Evolutionary conservation across 2,329 filamentous ascomycete genomes (phyloP).

Genomic region (Cytospora leucostoma): DNA sequence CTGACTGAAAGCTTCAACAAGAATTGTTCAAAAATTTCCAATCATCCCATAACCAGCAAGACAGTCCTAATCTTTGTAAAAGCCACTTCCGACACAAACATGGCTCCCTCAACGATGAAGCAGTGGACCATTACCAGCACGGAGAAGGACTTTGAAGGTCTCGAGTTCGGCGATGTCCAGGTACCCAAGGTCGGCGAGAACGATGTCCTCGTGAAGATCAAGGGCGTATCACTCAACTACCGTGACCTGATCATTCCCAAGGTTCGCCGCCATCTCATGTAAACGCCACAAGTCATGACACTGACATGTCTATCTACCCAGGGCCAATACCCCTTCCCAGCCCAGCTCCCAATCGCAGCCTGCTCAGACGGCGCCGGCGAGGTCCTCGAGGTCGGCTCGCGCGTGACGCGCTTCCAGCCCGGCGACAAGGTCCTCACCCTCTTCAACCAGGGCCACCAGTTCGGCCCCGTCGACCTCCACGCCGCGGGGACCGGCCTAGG

Average conservation of each 20-base stretch:
- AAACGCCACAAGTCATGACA: background rate
- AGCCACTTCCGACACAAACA: constrained; percentile 6
- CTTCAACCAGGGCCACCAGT: constrained; percentile 59
- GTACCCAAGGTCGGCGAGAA: constrained; percentile 66
- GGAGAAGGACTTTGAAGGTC: constrained; percentile 59
- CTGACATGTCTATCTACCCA: constrained; percentile 26
- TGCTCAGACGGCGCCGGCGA: constrained; percentile 57
- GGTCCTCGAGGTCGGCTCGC: constrained; percentile 52
- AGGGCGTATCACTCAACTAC: constrained; percentile 56
- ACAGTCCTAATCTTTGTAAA: too few species aligned
- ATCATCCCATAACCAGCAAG: too few species aligned
- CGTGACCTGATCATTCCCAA: constrained; percentile 54
- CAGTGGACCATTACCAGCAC: constrained; percentile 58
- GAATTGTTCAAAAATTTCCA: too few species aligned
- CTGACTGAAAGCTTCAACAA: background rate
- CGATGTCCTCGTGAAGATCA: constrained; percentile 70
- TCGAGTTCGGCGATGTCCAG: constrained; percentile 56
- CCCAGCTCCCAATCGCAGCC: constrained; percentile 48
- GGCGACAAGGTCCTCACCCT: constrained; percentile 61
- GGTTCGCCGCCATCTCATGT: constrained; percentile 26
- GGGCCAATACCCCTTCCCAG: constrained; percentile 50
- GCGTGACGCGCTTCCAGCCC: constrained; percentile 49
- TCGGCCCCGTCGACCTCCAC: constrained; percentile 41
- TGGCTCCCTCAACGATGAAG: constrained; percentile 46
- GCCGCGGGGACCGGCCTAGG: constrained; percentile 61